These are phyloP conservation scores for Cercospora sp. DNA, from an alignment of 2,329 filamentous ascomycete species.

Conservation along the genomic window DNA sequence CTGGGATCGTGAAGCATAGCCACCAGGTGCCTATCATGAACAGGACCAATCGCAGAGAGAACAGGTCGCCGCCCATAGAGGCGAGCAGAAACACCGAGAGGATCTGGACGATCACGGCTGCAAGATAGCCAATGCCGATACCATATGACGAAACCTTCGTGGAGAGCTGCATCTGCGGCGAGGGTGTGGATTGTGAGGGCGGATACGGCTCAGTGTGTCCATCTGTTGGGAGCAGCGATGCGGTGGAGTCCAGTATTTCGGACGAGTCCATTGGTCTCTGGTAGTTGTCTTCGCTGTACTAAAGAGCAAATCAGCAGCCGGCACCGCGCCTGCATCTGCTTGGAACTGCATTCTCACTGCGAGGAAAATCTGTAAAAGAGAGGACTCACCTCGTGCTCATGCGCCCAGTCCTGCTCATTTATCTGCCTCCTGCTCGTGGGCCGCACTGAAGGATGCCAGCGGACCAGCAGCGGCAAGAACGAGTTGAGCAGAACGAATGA, in stretches of 20 bases:
- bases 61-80: conserved; percentile 71
- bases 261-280: not conserved
- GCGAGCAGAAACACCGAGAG: conserved; percentile 75
- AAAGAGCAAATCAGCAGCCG: not conserved
- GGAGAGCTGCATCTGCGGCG: conserved; percentile 73
- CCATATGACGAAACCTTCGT: conserved; percentile 90
- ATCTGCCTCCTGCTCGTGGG: not conserved
- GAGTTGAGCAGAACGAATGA: conserved; percentile 96
- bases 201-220: conserved; percentile 35
- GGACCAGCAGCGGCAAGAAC: conserved; percentile 85
- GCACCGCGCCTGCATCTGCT: not conserved
- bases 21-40: conserved; percentile 90
- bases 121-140: conserved; percentile 90
- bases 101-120: conserved; percentile 80
- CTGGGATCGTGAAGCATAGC: conserved; percentile 85
- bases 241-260: conserved; percentile 16
- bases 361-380: not conserved
- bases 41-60: conserved; percentile 82
- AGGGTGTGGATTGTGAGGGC: conserved; percentile 47
- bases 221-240: conserved; percentile 21
- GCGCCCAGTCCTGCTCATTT: conserved; percentile 8
- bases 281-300: conserved; percentile 17
- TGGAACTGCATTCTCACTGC: not conserved
- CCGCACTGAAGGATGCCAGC: conserved; percentile 61
- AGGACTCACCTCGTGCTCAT: conserved; percentile 23